Evolutionary conservation across 352 stramenopile genomes (phyloP).

Genomic region (Globisporangium canariense): DNA sequence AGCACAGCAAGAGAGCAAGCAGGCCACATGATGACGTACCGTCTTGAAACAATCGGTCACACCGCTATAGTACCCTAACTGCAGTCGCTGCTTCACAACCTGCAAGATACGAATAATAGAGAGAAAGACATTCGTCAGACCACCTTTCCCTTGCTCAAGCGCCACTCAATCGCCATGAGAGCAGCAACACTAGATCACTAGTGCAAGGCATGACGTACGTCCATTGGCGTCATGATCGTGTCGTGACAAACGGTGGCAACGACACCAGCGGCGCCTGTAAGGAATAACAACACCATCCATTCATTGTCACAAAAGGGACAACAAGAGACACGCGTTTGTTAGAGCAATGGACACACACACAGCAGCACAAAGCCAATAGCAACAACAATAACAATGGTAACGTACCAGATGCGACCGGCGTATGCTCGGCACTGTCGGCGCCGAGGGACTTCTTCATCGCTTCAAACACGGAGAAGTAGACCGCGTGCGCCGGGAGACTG

Average conservation of each 20-base stretch:
- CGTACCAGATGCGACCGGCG: conserved; percentile 60
- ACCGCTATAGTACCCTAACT: conserved; percentile 97
- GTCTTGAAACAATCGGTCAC: conserved; percentile 88
- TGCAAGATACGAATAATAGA: conserved; percentile 16
- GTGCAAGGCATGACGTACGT: conserved; percentile 51
- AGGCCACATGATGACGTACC: conserved; percentile 25
- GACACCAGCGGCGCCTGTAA: conserved; percentile 85
- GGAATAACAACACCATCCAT: conserved; percentile 17
- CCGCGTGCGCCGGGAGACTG: conserved; percentile 95
- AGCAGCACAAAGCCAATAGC: not conserved
- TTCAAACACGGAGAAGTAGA: conserved; percentile 95
- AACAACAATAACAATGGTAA: conserved; percentile 5
- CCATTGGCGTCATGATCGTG: conserved; percentile 97
- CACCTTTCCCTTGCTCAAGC: conserved; percentile 3
- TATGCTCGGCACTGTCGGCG: conserved; percentile 66
- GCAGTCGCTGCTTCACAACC: conserved; percentile 98
- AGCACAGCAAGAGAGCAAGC: conserved; percentile 6
- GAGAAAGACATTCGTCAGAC: not conserved
- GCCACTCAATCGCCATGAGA: not conserved
- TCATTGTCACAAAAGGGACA: not conserved
- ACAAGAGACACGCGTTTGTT: not conserved
- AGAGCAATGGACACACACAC: not conserved
- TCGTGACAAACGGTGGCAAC: conserved; percentile 96
- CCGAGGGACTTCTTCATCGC: conserved; percentile 78
- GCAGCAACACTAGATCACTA: not conserved